Conservation (phyloP, 306 rosid genomes). For the Lotus japonicus region DNA sequence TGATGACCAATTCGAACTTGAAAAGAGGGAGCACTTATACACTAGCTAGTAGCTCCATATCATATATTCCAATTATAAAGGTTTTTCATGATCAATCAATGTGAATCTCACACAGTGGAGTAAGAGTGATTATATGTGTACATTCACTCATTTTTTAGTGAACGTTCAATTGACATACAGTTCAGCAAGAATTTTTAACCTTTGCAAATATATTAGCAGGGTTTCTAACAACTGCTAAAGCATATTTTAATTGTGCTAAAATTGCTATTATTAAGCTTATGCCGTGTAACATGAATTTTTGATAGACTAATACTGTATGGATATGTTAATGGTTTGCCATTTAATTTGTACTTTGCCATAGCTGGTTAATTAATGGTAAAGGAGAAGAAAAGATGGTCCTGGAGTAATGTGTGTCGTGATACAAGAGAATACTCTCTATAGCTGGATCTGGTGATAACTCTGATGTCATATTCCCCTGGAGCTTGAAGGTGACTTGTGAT, state of each 20-base stretch:
- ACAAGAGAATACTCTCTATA: not conserved
- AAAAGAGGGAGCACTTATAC: not conserved
- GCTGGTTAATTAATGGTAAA: not conserved
- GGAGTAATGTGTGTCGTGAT: not conserved
- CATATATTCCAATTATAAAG: not conserved
- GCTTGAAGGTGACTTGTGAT: not conserved
- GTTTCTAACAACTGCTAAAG: no score
- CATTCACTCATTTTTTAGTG: no score
- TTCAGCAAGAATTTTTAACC: no score
- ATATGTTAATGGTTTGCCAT: not conserved
- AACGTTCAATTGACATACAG: no score
- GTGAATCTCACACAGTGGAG: not conserved
- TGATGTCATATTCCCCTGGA: conserved; percentile 13
- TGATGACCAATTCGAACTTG: not conserved
- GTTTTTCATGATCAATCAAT: not conserved
- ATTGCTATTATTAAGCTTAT: no score
- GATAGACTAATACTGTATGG: not conserved
- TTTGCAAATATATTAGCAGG: no score
- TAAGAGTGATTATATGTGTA: no score
- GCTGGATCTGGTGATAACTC: not conserved
- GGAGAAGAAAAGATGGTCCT: not conserved
- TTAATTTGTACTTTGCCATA: not conserved
- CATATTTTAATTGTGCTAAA: no score
- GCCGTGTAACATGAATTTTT: no score
- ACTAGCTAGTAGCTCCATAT: not conserved